These are phyloP conservation scores for Trichosporon inkin DNA, from an alignment of 1,284 basidiomycete genomes.

Conservation along the genomic window DNA sequence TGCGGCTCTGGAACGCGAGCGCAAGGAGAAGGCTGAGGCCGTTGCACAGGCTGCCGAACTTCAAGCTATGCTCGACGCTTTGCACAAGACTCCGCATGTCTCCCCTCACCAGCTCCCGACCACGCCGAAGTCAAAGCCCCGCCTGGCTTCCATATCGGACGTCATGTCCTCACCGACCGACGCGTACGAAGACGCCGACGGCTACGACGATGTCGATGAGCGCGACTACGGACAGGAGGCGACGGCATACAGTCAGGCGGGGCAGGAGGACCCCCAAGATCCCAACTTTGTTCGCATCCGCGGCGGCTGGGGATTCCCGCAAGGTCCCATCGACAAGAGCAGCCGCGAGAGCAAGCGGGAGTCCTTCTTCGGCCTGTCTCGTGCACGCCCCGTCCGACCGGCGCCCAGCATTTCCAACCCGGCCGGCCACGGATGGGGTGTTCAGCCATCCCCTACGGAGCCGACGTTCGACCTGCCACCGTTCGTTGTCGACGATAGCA, in stretches of 20 bases:
- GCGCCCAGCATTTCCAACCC: constrained; percentile 12
- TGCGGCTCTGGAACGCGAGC: constrained; percentile 35
- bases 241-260: background rate
- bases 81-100: constrained; percentile 16
- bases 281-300: constrained; percentile 32
- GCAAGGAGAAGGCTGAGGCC: constrained; percentile 31
- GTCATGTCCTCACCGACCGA: constrained; percentile 13
- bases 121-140: constrained; percentile 21
- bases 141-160: background rate
- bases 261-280: constrained; percentile 17
- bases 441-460: constrained; percentile 6
- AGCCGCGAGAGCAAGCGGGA: constrained; percentile 35
- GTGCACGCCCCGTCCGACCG: constrained; percentile 19
- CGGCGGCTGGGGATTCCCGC: constrained; percentile 41
- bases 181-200: constrained; percentile 16
- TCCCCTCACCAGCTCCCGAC: constrained; percentile 16
- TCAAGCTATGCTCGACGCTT: constrained; percentile 20
- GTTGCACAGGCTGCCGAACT: constrained; percentile 22
- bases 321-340: constrained; percentile 18
- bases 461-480: constrained; percentile 23
- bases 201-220: constrained; percentile 16
- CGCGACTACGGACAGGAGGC: constrained; percentile 10
- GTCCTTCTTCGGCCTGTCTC: constrained; percentile 45
- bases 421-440: constrained; percentile 8
- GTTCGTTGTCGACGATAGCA: constrained; percentile 23